These are phyloP conservation scores for Paraconiothyrium sp. DNA, from an alignment of 2,329 filamentous ascomycete genomes.

Conservation along the genomic window DNA sequence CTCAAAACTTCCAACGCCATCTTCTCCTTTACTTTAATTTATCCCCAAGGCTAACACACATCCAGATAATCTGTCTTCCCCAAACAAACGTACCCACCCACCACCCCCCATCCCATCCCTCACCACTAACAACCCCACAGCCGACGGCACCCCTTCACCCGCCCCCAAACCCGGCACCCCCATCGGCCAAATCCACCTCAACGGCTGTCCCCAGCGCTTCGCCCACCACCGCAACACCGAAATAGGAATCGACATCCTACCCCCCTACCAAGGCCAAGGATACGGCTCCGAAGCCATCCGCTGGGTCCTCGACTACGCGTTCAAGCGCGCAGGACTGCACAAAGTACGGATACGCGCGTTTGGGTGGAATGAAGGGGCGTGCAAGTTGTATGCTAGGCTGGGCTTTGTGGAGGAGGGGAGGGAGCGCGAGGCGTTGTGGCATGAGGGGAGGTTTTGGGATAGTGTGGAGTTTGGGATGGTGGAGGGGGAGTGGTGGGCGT, in stretches of 20 bases:
- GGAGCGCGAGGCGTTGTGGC: conserved; percentile 54
- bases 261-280: conserved; percentile 49
- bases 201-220: neutral
- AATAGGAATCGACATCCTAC: conserved; percentile 52
- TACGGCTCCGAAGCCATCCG: conserved; percentile 60
- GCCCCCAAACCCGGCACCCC: conserved; percentile 13
- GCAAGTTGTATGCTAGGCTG: conserved; percentile 55
- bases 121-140: neutral
- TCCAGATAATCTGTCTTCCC: conserved; percentile 12
- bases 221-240: conserved; percentile 55
- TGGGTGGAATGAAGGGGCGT: conserved; percentile 56
- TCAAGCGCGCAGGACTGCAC: conserved; percentile 57
- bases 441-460: conserved; percentile 55
- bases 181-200: conserved; percentile 31
- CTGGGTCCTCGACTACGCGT: conserved; percentile 60
- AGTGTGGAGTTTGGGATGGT: conserved; percentile 37
- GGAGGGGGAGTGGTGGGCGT: conserved; percentile 38
- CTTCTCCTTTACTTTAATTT: too few relatives aligned
- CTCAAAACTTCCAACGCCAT: too few relatives aligned
- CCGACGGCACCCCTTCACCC: neutral
- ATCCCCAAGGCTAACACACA: neutral
- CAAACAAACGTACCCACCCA: neutral
- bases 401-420: conserved; percentile 59
- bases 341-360: conserved; percentile 54
- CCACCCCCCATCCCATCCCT: neutral